Conservation (phyloP, 2,329 filamentous ascomycete genomes). For the Colletotrichum acutatum region DNA sequence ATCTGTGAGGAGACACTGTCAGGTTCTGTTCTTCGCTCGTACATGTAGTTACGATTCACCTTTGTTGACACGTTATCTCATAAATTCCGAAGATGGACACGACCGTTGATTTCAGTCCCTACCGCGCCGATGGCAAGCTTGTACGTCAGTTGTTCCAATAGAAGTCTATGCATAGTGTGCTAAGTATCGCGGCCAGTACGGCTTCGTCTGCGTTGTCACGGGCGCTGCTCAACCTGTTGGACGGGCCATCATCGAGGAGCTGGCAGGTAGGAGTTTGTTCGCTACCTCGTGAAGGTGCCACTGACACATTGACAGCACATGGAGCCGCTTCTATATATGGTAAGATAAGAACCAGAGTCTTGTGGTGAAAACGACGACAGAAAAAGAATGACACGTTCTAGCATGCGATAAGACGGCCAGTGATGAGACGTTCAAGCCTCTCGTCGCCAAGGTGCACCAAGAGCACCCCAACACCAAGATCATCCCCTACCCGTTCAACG, state of each 20-base stretch:
- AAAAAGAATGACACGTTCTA: conserved; percentile 35
- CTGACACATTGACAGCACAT: conserved; percentile 57
- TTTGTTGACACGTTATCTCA: neutral
- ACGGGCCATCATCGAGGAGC: conserved; percentile 67
- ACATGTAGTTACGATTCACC: neutral
- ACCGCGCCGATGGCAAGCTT: conserved; percentile 67
- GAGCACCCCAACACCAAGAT: conserved; percentile 66
- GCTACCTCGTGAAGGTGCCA: neutral
- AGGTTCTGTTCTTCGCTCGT: neutral
- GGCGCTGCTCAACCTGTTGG: conserved; percentile 71
- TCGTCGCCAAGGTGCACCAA: conserved; percentile 54
- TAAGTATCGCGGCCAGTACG: conserved; percentile 57
- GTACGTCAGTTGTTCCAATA: conserved; percentile 45
- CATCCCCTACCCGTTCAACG: conserved; percentile 70
- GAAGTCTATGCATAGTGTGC: neutral
- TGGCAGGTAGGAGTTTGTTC: conserved; percentile 57
- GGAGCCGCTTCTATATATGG: conserved; percentile 73
- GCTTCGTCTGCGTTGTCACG: conserved; percentile 73
- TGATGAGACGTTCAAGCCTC: conserved; percentile 50
- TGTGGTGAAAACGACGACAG: neutral
- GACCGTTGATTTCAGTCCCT: conserved; percentile 65
- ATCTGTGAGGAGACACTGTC: neutral
- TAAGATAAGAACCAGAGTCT: conserved; percentile 36
- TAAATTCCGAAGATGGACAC: conserved; percentile 39
- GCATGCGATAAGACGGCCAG: conserved; percentile 60